Evolutionary conservation across 2,329 filamentous ascomycete species (phyloP).

Genomic region (Byssothecium circinans): DNA sequence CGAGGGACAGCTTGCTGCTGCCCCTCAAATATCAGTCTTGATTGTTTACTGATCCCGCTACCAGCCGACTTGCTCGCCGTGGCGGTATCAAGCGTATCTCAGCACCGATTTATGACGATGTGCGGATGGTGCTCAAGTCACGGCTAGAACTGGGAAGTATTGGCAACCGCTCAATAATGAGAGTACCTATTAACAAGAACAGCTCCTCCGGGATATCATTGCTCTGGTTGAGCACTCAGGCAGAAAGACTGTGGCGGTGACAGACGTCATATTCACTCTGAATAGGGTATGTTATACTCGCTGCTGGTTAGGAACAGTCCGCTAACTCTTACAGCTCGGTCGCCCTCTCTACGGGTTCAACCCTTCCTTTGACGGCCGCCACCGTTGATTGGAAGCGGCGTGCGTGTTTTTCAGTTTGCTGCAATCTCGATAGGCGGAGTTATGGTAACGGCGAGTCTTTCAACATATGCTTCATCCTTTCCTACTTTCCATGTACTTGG

Average conservation of each 20-base stretch:
- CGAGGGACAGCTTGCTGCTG: no score
- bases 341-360: conserved; percentile 30
- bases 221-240: conserved; percentile 30
- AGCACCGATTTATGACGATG: conserved; percentile 63
- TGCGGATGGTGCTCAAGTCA: conserved; percentile 54
- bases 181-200: no score
- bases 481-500: no score
- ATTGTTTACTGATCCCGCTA: conserved; percentile 9
- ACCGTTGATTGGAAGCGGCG: not conserved
- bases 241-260: conserved; percentile 33
- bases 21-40: not conserved
- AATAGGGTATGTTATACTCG: conserved; percentile 26
- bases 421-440: no score
- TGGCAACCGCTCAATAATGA: no score
- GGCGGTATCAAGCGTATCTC: conserved; percentile 78
- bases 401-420: not conserved
- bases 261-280: conserved; percentile 36
- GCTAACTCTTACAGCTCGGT: conserved; percentile 18
- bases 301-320: not conserved
- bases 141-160: conserved; percentile 47
- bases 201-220: conserved; percentile 29
- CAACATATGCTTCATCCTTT: no score
- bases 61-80: conserved; percentile 68
- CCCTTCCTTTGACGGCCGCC: conserved; percentile 12
- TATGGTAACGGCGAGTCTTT: no score